Percentiles rank a stretch among this genome's conserved stretches.
These are phyloP conservation scores for Penicillium sp. DNA, from an alignment of 2,329 filamentous ascomycete species.

Conservation along the genomic window DNA sequence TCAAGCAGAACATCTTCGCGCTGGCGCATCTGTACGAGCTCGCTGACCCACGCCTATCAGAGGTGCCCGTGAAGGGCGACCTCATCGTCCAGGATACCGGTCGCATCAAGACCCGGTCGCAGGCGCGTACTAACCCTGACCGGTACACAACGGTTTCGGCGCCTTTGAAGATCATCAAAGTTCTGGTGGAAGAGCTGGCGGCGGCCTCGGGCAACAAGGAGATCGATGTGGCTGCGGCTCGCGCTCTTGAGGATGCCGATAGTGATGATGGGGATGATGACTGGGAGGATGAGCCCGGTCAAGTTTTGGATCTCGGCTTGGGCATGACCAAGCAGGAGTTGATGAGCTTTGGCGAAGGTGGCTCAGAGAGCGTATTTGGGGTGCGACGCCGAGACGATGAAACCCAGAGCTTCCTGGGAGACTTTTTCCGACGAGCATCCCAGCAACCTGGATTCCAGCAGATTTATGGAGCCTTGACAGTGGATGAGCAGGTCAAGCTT, in stretches of 20 bases:
- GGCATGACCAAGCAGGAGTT: slow-evolving; percentile 70
- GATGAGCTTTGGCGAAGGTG: slow-evolving; percentile 67
- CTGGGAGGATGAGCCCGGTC: slow-evolving; percentile 83
- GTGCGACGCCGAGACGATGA: slow-evolving; percentile 78
- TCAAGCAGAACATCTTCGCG: slow-evolving; percentile 92
- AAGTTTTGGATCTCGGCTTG: slow-evolving; percentile 73
- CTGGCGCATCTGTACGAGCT: slow-evolving; percentile 88
- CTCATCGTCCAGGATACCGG: slow-evolving; percentile 77
- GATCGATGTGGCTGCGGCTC: slow-evolving; percentile 56
- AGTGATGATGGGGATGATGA: slow-evolving; percentile 75
- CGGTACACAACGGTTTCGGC: slow-evolving; percentile 85
- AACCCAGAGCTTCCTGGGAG: slow-evolving; percentile 77
- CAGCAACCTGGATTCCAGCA: slow-evolving; percentile 56
- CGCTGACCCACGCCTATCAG: slow-evolving; percentile 73
- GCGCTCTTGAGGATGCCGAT: slow-evolving; percentile 59
- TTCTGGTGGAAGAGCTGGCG: slow-evolving; percentile 86
- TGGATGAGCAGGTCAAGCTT: slow-evolving; percentile 49
- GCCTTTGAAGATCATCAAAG: slow-evolving; percentile 92
- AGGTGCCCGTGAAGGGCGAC: slow-evolving; percentile 87
- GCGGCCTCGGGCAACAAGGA: slow-evolving; percentile 66
- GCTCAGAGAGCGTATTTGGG: slow-evolving; percentile 48
- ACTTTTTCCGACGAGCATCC: slow-evolving; percentile 69
- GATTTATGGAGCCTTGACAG: slow-evolving; percentile 55
- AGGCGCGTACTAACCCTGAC: slow-evolving; percentile 84
- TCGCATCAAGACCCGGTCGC: slow-evolving; percentile 89